These are phyloP conservation scores for Tetradesmus lagerheimii DNA, from an alignment of 139 green algal species.

Conservation along the genomic window DNA sequence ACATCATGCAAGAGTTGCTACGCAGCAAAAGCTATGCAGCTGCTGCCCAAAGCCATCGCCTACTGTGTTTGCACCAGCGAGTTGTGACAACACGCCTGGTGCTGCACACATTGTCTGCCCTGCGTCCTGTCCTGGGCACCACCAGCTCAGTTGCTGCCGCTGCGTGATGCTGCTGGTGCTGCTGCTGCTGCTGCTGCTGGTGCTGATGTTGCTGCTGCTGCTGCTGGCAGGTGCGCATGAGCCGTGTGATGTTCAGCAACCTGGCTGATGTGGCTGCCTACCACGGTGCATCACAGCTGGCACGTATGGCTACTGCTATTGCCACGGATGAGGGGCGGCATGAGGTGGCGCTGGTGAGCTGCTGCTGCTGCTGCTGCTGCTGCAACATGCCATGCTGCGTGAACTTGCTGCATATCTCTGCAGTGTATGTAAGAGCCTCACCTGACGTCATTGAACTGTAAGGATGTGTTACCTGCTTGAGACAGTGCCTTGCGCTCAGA, in stretches of 20 bases:
- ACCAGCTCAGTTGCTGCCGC: neutral
- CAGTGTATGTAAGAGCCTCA: no score
- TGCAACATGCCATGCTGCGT: neutral
- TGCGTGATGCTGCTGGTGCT: neutral
- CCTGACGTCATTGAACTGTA: no score
- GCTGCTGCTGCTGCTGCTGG: neutral
- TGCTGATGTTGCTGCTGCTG: neutral
- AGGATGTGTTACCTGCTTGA: no score
- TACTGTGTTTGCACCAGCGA: neutral
- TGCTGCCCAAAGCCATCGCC: neutral
- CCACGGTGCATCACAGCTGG: slow-evolving; percentile 1
- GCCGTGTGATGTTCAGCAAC: slow-evolving; percentile 18
- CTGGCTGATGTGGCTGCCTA: neutral
- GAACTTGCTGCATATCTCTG: no score
- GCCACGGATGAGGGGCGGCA: slow-evolving; percentile 17
- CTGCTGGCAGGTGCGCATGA: slow-evolving; percentile 18
- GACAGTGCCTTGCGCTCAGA: no score
- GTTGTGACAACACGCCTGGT: neutral
- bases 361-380: neutral
- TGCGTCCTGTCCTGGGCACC: neutral
- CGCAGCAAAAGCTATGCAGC: no score
- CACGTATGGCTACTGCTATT: neutral
- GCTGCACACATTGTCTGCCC: no score
- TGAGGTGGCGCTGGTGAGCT: slow-evolving; percentile 34
- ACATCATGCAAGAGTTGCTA: no score